Evolutionary conservation across 23 red algal species (phyloP).

Genomic region (Gracilariopsis chorda): DNA sequence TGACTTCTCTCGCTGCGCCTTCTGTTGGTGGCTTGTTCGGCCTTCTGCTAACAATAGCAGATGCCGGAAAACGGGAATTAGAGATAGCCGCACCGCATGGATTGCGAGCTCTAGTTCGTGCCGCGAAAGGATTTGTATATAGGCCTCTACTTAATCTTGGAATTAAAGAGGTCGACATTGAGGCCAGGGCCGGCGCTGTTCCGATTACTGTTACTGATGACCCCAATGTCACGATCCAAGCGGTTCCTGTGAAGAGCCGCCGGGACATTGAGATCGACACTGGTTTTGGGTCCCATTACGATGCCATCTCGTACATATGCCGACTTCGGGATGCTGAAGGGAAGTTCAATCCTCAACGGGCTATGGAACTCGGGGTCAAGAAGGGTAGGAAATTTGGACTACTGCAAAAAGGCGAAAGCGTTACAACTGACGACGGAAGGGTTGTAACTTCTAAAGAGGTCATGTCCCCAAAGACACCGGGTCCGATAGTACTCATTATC

Average conservation of each 20-base stretch:
- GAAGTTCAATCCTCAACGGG: conserved; percentile 78
- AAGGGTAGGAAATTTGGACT: conserved; percentile 63
- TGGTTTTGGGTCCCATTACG: conserved; percentile 7
- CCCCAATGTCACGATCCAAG: conserved; percentile 52
- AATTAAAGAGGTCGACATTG: conserved; percentile 54
- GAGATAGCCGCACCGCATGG: conserved; percentile 69
- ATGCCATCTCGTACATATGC: conserved; percentile 57
- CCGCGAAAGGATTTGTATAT: conserved; percentile 59
- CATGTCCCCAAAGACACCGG: conserved; percentile 78
- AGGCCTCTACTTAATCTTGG: conserved; percentile 49
- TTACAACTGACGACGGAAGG: conserved; percentile 59
- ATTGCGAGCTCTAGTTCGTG: conserved; percentile 35
- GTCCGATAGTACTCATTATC: conserved; percentile 72
- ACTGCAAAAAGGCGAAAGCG: conserved; percentile 67
- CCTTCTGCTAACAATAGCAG: conserved; percentile 76
- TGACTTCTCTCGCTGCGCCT: conserved; percentile 49
- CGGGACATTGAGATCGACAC: conserved; percentile 28
- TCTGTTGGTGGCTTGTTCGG: conserved; percentile 85
- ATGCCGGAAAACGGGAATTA: conserved; percentile 66
- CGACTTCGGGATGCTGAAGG: conserved; percentile 56
- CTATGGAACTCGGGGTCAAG: conserved; percentile 70
- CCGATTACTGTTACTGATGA: conserved; percentile 42
- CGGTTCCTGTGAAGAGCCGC: conserved; percentile 37
- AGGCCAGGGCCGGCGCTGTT: background rate
- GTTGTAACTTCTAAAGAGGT: conserved; percentile 68